Evolutionary conservation across 2,329 filamentous ascomycete genomes (phyloP), one percentile per base, ranked within the genome.

Genomic region (Colletotrichum sp.): DNA sequence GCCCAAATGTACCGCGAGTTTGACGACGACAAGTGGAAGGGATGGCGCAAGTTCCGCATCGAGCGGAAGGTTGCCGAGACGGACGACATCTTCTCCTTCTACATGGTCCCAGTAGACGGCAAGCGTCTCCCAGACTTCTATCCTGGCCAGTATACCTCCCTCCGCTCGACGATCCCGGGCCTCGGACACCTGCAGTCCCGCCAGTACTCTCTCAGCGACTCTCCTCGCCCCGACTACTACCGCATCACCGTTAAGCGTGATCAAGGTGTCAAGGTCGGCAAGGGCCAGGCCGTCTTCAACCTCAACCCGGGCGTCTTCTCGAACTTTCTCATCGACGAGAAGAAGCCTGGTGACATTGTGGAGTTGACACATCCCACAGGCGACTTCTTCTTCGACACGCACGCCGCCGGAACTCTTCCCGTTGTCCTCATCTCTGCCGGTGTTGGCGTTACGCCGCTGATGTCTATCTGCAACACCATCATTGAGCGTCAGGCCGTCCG

Each of bases 211-310:
- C 88, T 96, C 76, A 93, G 91, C 80, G 93, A 95, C 78, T 88
- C 90, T 66, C 93, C 92, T 3, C 86, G 86, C 3, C 84, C 88
- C 10, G 87, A 91, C 66, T 90, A 92, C 83, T 94, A 94, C 83
- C 91, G 94, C 34, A 93, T 95, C 84, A 94, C 90, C 66, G 89
- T 96, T 72, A 95, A 95, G 88, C 90, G 89, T 75, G 93, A 95
- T 80, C 82, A 85, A 3, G 92, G 92, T 21, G 69, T 69, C 68
- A 76, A 73, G 75, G 83, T 82, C 71, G 80, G 82, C 75, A 84
- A 83, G 64, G 82, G 85, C 4, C 84, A 89, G n/a, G 84, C 87
- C 2, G 82, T 83, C 61, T 86, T 87, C 24, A 84, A 86, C 78
- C 83, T 88, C 24, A 88, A 92, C 79, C 90, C 92, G 0, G 93